Evolutionary conservation across 176 grass and related monocot genomes (phyloP).

Genomic region (Ensete ventricosum): DNA sequence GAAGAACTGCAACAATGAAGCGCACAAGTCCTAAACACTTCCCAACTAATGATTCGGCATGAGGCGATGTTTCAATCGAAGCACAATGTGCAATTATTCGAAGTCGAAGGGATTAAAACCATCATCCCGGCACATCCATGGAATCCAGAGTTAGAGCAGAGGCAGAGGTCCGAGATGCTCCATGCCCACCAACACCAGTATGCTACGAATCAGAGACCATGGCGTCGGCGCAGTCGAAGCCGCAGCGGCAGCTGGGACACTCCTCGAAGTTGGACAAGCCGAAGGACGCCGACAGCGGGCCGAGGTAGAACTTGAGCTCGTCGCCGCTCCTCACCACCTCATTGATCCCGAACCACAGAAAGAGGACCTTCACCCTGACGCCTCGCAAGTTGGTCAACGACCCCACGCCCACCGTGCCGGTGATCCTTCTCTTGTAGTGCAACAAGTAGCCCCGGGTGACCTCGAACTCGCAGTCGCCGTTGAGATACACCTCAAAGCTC

Average conservation of each 20-base stretch:
- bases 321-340: constrained; percentile 37
- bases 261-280: constrained; percentile 47
- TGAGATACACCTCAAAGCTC: constrained; percentile 35
- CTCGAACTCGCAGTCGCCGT: constrained; percentile 35
- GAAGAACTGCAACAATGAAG: too few species aligned
- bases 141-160: too few species aligned
- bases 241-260: constrained; percentile 38
- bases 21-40: too few species aligned
- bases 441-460: constrained; percentile 32
- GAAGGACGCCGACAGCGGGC: constrained; percentile 56
- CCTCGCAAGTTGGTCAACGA: constrained; percentile 38
- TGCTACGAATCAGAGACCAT: not conserved
- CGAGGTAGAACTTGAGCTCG: constrained; percentile 34
- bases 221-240: not conserved
- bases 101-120: too few species aligned
- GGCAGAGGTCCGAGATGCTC: too few species aligned
- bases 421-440: constrained; percentile 28
- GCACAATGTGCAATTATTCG: too few species aligned
- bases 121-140: too few species aligned
- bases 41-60: too few species aligned
- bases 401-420: constrained; percentile 27
- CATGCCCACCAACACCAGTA: too few species aligned
- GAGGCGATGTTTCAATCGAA: too few species aligned
- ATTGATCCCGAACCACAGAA: constrained; percentile 55
- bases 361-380: constrained; percentile 48